Evolutionary conservation across 2,329 filamentous ascomycete species (phyloP), one percentile per base, ranked within the genome.

Genomic region (Botrytis byssoidea): DNA sequence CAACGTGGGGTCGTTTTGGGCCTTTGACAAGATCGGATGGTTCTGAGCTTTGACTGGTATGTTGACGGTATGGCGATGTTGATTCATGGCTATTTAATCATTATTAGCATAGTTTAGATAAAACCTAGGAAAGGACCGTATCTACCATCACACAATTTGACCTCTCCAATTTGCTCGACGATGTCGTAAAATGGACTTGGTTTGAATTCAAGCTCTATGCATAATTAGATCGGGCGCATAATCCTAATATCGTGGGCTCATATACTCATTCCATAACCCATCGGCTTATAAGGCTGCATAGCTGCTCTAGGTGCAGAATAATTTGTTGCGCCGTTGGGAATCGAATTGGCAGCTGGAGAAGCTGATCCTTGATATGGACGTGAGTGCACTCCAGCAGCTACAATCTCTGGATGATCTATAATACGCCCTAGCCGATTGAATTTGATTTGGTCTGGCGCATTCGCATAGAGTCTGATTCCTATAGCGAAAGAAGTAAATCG

Each of bases 101-200:
- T 37, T n/a, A 74, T 77, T 57, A 77, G 71, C n/a, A 59, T 18
- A 29, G 8, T 7, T 64, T 70, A 20, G 3, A 20, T 25, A 20
- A 44, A 10, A 9, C 46, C 10, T 48, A 64, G n/a, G 64, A 12
- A 35, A 12, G 67, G 61, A 32, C 9, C 65, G 61, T 72, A 82
- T 88, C 80, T 86, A 95, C 95, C 88, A 82, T 95, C 93, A 76
- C 94, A 93, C 72, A 89, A 87, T 60, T 89, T 86, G 29, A 91
- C 84, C 12, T 86, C 84, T 8, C 93, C 89, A 9, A 98, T 83
- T 42, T 89, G 86, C 72, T 89, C 85, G 64, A 90, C 81, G 46
- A 95, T 86, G 18, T 88, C 88, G 80, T 95, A 98, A 82, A 98
- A 99, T 0, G 96, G 95, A 79, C 94, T 97, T 6, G 89, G 82